Evolutionary conservation across 2,329 filamentous ascomycete species (phyloP).

Genomic region (Aspergillus sp.): DNA sequence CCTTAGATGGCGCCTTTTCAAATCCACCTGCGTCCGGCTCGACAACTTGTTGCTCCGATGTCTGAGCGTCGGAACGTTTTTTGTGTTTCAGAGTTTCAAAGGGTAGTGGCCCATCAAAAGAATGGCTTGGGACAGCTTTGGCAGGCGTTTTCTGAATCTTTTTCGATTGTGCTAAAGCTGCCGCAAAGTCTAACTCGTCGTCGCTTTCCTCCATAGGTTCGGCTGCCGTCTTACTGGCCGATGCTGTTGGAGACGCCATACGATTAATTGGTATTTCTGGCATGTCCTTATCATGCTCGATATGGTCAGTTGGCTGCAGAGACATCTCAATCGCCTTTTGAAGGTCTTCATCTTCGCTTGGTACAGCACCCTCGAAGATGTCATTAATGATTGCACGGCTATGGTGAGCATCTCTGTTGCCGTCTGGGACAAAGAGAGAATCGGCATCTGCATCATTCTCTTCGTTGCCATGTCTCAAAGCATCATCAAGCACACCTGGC

Average conservation of each 20-base stretch:
- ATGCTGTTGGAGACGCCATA: constrained; percentile 49
- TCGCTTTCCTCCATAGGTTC: constrained; percentile 54
- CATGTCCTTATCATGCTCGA: constrained; percentile 40
- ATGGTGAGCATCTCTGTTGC: constrained; percentile 35
- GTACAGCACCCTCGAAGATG: constrained; percentile 54
- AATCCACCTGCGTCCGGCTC: constrained; percentile 64
- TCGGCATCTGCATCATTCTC: constrained; percentile 41
- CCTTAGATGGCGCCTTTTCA: constrained; percentile 48
- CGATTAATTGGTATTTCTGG: constrained; percentile 33
- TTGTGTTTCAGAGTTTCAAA: constrained; percentile 80
- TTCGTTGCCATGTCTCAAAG: constrained; percentile 32
- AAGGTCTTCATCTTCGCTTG: constrained; percentile 69
- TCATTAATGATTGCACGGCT: constrained; percentile 46
- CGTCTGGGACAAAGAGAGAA: constrained; percentile 56
- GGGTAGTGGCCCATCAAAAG: constrained; percentile 78
- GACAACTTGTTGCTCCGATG: constrained; percentile 51
- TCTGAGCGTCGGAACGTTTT: constrained; percentile 51
- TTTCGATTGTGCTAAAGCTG: constrained; percentile 71
- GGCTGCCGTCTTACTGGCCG: constrained; percentile 26
- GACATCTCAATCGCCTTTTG: constrained; percentile 83
- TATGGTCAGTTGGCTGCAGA: constrained; percentile 49
- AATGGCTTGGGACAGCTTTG: constrained; percentile 50
- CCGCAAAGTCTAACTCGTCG: constrained; percentile 74
- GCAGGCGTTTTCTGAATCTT: constrained; percentile 51
- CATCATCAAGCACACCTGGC: constrained; percentile 37